Percentiles rank a stretch among this genome's conserved stretches.
Conservation (phyloP, 164 flowering plant genomes). For the Buxus sempervirens region DNA sequence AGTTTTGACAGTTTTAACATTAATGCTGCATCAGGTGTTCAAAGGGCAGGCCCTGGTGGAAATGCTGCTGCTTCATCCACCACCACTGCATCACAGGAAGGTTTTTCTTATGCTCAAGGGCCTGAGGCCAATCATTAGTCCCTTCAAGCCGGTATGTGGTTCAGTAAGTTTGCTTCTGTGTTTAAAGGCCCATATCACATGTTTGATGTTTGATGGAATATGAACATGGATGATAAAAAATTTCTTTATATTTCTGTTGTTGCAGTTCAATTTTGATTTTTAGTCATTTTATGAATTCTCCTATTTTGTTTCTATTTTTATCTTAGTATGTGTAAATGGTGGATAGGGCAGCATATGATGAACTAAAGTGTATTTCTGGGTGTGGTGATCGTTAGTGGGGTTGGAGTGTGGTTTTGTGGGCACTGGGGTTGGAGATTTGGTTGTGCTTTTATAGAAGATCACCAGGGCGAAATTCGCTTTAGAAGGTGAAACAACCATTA, state of each 20-base stretch:
- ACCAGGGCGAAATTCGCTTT: too few species aligned
- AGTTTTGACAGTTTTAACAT: constrained; percentile 33
- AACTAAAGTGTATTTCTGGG: too few species aligned
- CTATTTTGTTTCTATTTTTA: too few species aligned
- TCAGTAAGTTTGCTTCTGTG: not conserved
- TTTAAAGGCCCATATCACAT: too few species aligned
- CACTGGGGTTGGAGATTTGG: too few species aligned
- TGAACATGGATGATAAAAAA: not conserved
- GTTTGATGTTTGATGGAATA: too few species aligned
- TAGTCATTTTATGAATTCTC: not conserved
- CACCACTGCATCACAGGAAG: constrained; percentile 9
- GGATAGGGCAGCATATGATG: not conserved
- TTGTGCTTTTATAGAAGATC: too few species aligned
- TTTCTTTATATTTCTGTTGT: not conserved
- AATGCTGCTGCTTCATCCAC: constrained; percentile 12
- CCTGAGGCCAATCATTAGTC: constrained; percentile 35
- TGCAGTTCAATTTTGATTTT: not conserved
- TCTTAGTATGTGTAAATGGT: not conserved
- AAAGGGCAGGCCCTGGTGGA: constrained; percentile 9
- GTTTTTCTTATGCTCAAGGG: constrained; percentile 28
- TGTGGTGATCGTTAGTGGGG: too few species aligned
- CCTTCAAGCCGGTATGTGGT: constrained; percentile 5
- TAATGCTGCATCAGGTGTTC: constrained; percentile 18
- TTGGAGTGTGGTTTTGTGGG: too few species aligned
- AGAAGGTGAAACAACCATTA: too few species aligned